These are phyloP conservation scores for Kodamaea kakaduensis DNA, from an alignment of 805 yeast genomes.

Conservation along the genomic window DNA sequence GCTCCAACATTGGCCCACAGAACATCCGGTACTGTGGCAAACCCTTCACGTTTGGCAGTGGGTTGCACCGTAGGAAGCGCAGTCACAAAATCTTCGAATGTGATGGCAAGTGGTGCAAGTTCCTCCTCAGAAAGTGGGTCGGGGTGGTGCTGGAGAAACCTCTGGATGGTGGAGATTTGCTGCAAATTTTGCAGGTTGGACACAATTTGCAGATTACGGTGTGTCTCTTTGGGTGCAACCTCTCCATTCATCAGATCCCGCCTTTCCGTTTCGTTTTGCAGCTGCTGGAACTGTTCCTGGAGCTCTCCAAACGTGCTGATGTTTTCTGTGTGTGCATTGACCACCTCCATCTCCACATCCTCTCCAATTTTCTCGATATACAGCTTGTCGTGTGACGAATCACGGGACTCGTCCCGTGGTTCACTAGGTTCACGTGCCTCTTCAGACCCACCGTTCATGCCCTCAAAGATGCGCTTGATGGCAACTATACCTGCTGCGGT, in stretches of 20 bases:
- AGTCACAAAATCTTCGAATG: slow-evolving; percentile 70
- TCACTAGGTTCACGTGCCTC: too few relatives aligned
- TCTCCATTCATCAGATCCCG: too few relatives aligned
- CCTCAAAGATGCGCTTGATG: slow-evolving; percentile 81
- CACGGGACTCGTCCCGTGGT: too few relatives aligned
- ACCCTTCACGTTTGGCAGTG: slow-evolving; percentile 96
- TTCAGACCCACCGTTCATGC: slow-evolving; percentile 37
- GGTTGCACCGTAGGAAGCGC: slow-evolving; percentile 96
- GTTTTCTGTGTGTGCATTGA: not conserved
- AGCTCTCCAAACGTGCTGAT: not conserved
- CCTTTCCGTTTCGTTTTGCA: too few relatives aligned
- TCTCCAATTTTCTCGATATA: not conserved
- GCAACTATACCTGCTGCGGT: slow-evolving; percentile 95
- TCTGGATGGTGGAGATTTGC: slow-evolving; percentile 70
- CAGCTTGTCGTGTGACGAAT: not conserved
- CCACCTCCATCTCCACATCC: slow-evolving; percentile 3
- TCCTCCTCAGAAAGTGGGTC: slow-evolving; percentile 73
- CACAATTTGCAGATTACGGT: too few relatives aligned
- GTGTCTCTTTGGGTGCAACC: too few relatives aligned
- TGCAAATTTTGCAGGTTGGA: too few relatives aligned
- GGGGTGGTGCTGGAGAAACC: slow-evolving; percentile 71
- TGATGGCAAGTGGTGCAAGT: slow-evolving; percentile 69
- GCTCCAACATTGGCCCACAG: slow-evolving; percentile 97
- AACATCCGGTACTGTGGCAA: slow-evolving; percentile 97
- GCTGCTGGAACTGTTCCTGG: not conserved